These are phyloP conservation scores for Wickerhamiella australiensis DNA, from an alignment of 805 yeast species.

Conservation along the genomic window DNA sequence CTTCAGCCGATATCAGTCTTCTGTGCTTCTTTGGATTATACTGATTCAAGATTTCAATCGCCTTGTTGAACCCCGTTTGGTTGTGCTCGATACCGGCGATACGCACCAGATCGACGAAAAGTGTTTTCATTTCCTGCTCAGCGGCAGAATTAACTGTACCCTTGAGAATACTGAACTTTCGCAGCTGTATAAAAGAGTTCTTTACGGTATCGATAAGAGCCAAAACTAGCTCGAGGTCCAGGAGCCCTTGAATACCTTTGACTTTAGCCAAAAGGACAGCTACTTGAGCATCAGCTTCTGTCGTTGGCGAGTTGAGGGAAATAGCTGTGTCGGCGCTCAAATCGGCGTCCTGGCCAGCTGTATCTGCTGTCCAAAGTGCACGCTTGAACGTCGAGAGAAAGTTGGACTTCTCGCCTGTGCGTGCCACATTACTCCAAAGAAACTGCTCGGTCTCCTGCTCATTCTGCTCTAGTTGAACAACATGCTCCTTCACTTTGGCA, in stretches of 20 bases:
- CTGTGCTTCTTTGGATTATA: constrained; percentile 48
- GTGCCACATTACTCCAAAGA: constrained; percentile 38
- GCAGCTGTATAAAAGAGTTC: constrained; percentile 46
- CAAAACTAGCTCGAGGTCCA: constrained; percentile 71
- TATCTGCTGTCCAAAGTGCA: constrained; percentile 24
- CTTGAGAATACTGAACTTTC: constrained; percentile 33
- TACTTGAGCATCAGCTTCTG: constrained; percentile 65
- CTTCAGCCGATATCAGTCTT: constrained; percentile 17
- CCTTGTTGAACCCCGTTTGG: constrained; percentile 73
- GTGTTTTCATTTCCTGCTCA: constrained; percentile 40
- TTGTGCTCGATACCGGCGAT: constrained; percentile 62
- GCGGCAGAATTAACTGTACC: constrained; percentile 30
- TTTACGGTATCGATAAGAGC: constrained; percentile 59
- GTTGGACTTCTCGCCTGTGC: constrained; percentile 37
- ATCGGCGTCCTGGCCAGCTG: not conserved
- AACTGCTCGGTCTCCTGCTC: constrained; percentile 39
- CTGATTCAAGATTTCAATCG: constrained; percentile 52
- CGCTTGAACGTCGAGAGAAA: constrained; percentile 41
- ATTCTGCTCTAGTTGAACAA: constrained; percentile 28
- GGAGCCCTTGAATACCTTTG: constrained; percentile 59
- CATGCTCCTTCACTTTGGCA: constrained; percentile 26
- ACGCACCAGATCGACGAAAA: constrained; percentile 55
- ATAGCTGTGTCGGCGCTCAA: constrained; percentile 4
- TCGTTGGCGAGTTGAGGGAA: constrained; percentile 16
- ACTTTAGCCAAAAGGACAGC: constrained; percentile 66